phyloP scores from a whole-genome alignment of 805 yeast genomes.

The Brettanomyces nanus region DNA sequence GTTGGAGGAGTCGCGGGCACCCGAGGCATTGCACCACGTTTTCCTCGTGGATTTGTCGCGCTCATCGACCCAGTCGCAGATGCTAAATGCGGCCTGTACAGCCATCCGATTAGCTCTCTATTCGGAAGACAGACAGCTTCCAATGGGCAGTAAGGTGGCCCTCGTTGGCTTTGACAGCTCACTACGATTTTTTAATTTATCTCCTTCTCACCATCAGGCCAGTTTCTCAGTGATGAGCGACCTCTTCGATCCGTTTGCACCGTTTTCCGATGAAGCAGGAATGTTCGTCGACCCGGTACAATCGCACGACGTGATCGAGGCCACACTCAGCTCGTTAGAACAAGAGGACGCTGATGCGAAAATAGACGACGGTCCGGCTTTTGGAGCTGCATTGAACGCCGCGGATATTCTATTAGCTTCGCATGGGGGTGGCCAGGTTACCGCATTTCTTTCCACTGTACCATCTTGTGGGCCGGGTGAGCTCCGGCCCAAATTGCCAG shows the following conservation, averaged over 20 bases:
- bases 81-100: conserved; percentile 10
- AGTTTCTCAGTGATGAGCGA: conserved; percentile 59
- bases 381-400: conserved; percentile 69
- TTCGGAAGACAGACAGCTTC: conserved; percentile 27
- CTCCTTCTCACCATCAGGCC: conserved; percentile 46
- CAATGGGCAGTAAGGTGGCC: conserved; percentile 47
- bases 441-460: conserved; percentile 54
- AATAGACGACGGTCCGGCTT: conserved; percentile 52
- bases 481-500: conserved; percentile 35
- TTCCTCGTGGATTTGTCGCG: conserved; percentile 61
- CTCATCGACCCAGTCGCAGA: conserved; percentile 61
- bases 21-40: conserved; percentile 24
- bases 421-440: conserved; percentile 80
- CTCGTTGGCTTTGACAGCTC: conserved; percentile 69
- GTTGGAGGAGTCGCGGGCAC: conserved; percentile 2
- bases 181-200: conserved; percentile 66
- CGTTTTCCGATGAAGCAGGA: conserved; percentile 57
- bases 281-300: conserved; percentile 74
- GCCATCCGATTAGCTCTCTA: conserved; percentile 43
- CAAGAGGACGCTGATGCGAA: conserved; percentile 50
- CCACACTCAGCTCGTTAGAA: conserved; percentile 57
- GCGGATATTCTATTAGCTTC: conserved; percentile 53
- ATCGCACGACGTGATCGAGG: conserved; percentile 54
- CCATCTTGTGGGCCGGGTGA: conserved; percentile 83
- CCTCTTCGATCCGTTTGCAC: conserved; percentile 72